Base-by-base conservation (phyloP, 345 rosid species). In the Mercurialis annua region DNA sequence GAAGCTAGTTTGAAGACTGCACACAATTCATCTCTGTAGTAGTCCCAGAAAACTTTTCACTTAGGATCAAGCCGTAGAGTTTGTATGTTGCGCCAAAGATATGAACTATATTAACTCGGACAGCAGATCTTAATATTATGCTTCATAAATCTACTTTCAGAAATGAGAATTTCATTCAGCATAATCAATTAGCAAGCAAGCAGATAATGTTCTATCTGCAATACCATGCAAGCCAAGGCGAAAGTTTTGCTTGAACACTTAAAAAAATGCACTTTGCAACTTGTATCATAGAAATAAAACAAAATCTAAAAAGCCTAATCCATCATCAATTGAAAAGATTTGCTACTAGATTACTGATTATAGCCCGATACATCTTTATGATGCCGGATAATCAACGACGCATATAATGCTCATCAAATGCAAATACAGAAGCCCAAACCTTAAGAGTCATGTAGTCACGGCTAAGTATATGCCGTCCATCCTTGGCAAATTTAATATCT, bases 381-480 rank as follows among this genome's bases (percentile, higher is more conserved):
- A 26, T 2, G 18, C 26, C 18, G n/a, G 40, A 53, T 12, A 40
- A 40, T 66, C 49, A 65, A 42, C 34, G 11, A 68, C 20, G 31
- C n/a, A n/a, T n/a, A 67, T 7, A 42, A 29, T 20, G 57, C 29
- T 23, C 27, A 23, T 31, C 20, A 46, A 23, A 38, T 55, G 34
- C 49, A 60, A 48, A 17, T 10, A 69, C 23, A 59, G 44, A 59
- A 17, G 55, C 42, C n/a, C 73, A 49, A 69, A 95, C 99, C 99
- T 95, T 95, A 57, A 95, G 96, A 43, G 97, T 88, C 99, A 95
- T 95, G 83, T 95, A 95, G 71, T 95, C 99, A 21, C 99, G 99
- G 80, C 99, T 91, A 59, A 95, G 90, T 59, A 95, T 84, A 76
- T 87, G 76, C 80, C 99, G 80, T 73, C 99, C 99, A 68, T 90